Base-by-base conservation (phyloP, 257 asterid species). In the Euphrasia confusa region DNA sequence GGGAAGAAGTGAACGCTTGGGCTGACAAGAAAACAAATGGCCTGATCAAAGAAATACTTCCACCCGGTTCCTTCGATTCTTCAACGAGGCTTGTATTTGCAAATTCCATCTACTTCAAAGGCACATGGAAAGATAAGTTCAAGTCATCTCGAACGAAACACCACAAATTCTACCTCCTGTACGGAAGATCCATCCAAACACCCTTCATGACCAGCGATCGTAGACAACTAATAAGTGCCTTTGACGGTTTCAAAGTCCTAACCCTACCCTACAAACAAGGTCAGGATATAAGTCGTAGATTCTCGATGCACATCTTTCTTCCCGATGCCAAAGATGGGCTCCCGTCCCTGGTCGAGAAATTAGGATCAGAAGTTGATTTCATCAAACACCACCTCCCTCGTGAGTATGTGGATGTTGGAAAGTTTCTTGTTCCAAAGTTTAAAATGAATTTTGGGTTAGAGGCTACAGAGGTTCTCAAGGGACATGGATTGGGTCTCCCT, bases 61-160 rank as follows among this genome's bases (percentile, higher is more conserved):
- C 83, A 10, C 18, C 75, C 18, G 81, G 62, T 59, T 68, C 81
- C 47, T 71, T 80, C 4, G 78, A 75, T 66, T 65, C 79, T 39
- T 18, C 74, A 1, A 78, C 84, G 0, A 66, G 75, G 75, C 84
- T 81, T 14, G 65, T 81, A 64, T 64, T 81, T 11, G 73, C 84
- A 5, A 81, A 81, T 26, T 84, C 84, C 13, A 61, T 81, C 50
- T 81, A 81, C 52, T 81, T 75, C 64, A 81, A 81, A 81, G 87
- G 87, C 54, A 69, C 79, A 14, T 81, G 87, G 84, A 63, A 57
- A 3, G 76, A 78, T 28, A 81, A 81, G 58, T 81, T 81, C n/a
- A 77, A 78, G 47, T 71, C 82, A 47, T 65, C 82, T 2, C 30
- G 42, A 10, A 81, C 87, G 7, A 68, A 73, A 61, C 74, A 66